Percentiles rank a stretch among this genome's conserved stretches.
Conservation (phyloP, 768 basidiomycete species). For the Mycena rosella region DNA sequence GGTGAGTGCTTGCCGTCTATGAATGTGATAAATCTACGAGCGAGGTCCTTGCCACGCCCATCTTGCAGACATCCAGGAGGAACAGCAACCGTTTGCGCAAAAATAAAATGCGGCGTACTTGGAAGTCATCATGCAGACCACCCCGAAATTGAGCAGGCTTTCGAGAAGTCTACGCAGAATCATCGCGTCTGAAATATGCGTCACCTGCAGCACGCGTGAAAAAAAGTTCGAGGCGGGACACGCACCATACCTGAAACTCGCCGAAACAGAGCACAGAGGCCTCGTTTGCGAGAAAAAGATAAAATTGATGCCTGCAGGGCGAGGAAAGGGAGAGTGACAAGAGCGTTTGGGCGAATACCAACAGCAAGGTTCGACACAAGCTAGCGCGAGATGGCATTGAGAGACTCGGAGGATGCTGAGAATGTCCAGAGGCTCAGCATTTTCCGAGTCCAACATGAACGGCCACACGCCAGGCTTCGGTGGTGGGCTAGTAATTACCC, state of each 20-base stretch:
- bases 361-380: no score
- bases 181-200: constrained; percentile 99
- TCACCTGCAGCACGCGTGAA: constrained; percentile 66
- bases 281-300: constrained; percentile 84
- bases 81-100: constrained; percentile 55
- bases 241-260: constrained; percentile 88
- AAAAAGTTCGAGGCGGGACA: neutral
- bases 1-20: constrained; percentile 78
- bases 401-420: no score
- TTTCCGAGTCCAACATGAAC: no score
- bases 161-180: constrained; percentile 93
- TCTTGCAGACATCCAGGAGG: constrained; percentile 87
- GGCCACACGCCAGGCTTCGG: no score
- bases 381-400: no score
- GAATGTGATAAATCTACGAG: constrained; percentile 96
- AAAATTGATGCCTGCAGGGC: no score
- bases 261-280: constrained; percentile 94
- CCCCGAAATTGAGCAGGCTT: constrained; percentile 86
- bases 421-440: no score
- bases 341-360: no score
- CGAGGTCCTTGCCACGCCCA: constrained; percentile 93
- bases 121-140: constrained; percentile 96
- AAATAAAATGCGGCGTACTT: constrained; percentile 77
- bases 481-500: no score
- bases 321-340: no score